Evolutionary conservation across 1,284 basidiomycete genomes (phyloP), one percentile per base, ranked within the genome.

Genomic region (Stereum hirsutum): DNA sequence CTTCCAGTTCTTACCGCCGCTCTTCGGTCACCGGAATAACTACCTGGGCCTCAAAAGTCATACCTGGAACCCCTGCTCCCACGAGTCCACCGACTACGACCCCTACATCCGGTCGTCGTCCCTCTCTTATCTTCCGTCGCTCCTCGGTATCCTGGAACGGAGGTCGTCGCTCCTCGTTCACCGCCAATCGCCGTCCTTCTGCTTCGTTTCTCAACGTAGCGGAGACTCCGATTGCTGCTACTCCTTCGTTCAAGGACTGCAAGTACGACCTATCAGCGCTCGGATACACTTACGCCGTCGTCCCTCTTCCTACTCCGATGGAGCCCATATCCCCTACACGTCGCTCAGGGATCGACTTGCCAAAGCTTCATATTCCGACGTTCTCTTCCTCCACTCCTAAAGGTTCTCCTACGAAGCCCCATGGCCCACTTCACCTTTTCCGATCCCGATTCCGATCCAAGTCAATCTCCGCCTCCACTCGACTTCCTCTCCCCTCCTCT

Each of bases 41-140:
- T 27, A 53, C 68, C 38, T 83, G 81, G 81, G 72, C 72, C 5
- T 60, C 74, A 17, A 67, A 64, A 49, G 77, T 85, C 42, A 74
- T 78, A 38, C 82, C 82, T 4, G 82, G 81, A 12, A 78, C 81
- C 12, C 81, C 81, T 8, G 65, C 72, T 0, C 72, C 76, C 0
- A 42, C 44, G 3, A 47, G 38, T 23, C 57, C 59, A 23, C 66
- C 71, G 4, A 2, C 28, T 5, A n/a, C 42, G 47, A 52, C n/a
- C 51, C 53, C 28, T 37, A 50, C 53, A 35, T 43, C 52, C 41
- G 28, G 15, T 5, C 46, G 48, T 46, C 45, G 45, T 33, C 54
- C 49, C 57, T 46, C 50, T 50, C 44, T 44, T 54, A n/a, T n/a
- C n/a, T n/a, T n/a, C n/a, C n/a, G n/a, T n/a, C n/a, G n/a, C n/a